Evolutionary conservation across 2,329 filamentous ascomycete species (phyloP).

Genomic region (Paecilomyces dactylethromorphus): DNA sequence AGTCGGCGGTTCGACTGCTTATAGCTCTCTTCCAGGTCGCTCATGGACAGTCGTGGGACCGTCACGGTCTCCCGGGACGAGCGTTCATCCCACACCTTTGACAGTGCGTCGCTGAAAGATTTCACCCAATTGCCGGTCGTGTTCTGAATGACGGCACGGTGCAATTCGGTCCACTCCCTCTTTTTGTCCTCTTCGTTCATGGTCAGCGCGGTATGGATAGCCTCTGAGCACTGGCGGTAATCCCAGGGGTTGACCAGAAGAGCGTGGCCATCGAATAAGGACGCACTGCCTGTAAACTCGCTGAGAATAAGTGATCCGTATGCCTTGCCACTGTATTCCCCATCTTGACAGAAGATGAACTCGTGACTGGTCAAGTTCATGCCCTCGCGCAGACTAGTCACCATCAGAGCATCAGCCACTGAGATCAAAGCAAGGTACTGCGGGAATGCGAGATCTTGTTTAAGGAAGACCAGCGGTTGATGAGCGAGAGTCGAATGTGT

Average conservation of each 20-base stretch:
- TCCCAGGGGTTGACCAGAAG: constrained; percentile 94
- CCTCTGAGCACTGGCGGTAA: constrained; percentile 78
- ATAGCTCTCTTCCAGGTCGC: constrained; percentile 60
- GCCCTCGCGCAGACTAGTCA: constrained; percentile 89
- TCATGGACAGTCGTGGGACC: constrained; percentile 74
- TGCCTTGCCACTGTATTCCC: constrained; percentile 65
- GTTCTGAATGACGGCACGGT: constrained; percentile 67
- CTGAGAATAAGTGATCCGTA: constrained; percentile 86
- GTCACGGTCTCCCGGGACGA: constrained; percentile 76
- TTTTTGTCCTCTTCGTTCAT: constrained; percentile 71
- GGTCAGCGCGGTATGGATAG: constrained; percentile 75
- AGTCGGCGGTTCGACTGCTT: constrained; percentile 60
- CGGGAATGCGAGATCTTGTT: constrained; percentile 87
- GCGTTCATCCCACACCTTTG: constrained; percentile 75
- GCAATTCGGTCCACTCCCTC: constrained; percentile 65
- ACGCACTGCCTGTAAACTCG: constrained; percentile 89
- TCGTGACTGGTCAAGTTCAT: constrained; percentile 98
- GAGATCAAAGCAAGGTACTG: constrained; percentile 90
- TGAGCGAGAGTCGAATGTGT: constrained; percentile 85
- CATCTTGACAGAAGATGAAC: constrained; percentile 89
- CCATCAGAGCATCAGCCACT: constrained; percentile 86
- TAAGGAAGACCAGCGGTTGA: constrained; percentile 86
- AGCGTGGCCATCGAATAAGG: constrained; percentile 73
- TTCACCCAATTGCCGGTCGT: constrained; percentile 82
- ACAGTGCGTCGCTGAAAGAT: constrained; percentile 64